These are phyloP conservation scores for Mycena capillaripes DNA, from an alignment of 768 basidiomycete genomes.

Conservation along the genomic window DNA sequence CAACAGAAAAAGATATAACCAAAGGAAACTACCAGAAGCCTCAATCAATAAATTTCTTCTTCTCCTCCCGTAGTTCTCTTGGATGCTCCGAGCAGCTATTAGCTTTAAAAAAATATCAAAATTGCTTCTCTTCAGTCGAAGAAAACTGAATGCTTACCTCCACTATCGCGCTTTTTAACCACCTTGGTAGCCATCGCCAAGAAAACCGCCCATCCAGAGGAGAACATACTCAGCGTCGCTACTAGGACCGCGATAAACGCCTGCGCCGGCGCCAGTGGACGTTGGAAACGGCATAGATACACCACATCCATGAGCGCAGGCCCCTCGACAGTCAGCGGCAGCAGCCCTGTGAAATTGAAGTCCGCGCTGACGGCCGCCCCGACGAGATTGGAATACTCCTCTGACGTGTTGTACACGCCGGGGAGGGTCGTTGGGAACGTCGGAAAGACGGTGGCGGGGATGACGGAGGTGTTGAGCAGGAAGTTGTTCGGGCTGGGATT, in stretches of 20 bases:
- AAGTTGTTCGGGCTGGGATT: slow-evolving; percentile 47
- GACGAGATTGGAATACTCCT: slow-evolving; percentile 6
- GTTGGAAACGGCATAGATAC: slow-evolving; percentile 36
- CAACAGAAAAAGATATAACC: no score
- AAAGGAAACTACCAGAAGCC: no score
- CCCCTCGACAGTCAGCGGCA: slow-evolving; percentile 6
- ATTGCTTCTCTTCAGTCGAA: no score
- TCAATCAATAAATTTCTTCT: slow-evolving; percentile 6
- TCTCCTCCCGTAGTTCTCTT: not conserved
- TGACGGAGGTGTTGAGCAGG: slow-evolving; percentile 35
- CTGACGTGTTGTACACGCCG: not conserved
- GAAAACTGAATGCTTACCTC: not conserved
- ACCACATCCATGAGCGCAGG: slow-evolving; percentile 25
- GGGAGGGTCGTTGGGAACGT: slow-evolving; percentile 5
- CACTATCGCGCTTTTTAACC: not conserved
- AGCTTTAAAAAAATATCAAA: not conserved
- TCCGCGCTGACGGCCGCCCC: not conserved
- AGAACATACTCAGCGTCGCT: slow-evolving; percentile 45
- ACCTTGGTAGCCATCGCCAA: not conserved
- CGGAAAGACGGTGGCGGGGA: not conserved
- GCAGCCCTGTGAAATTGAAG: not conserved
- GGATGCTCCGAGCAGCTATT: slow-evolving; percentile 2
- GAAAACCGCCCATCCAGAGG: not conserved
- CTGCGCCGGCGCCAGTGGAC: slow-evolving; percentile 23
- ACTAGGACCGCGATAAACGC: slow-evolving; percentile 42